Percentiles rank a stretch among this genome's conserved stretches.
Conservation (phyloP, 352 stramenopile species). For the Phytopythium boreale region DNA sequence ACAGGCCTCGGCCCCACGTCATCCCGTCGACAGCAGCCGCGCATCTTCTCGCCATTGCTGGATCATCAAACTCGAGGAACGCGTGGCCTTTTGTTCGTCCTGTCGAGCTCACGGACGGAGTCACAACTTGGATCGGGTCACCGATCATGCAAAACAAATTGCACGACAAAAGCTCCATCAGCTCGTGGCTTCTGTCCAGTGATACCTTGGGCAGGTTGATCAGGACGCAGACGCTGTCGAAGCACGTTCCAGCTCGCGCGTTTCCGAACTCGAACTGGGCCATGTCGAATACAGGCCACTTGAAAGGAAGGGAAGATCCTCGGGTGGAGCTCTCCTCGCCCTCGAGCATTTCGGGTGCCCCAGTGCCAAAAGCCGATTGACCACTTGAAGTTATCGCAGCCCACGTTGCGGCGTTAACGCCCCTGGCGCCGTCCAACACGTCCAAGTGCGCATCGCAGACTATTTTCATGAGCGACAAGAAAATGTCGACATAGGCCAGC, state of each 20-base stretch:
- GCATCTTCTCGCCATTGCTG: slow-evolving; percentile 48
- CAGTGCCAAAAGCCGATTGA: background rate
- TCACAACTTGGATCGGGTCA: slow-evolving; percentile 80
- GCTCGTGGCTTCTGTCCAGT: slow-evolving; percentile 64
- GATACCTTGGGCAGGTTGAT: slow-evolving; percentile 78
- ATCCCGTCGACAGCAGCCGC: slow-evolving; percentile 64
- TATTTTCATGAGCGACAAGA: slow-evolving; percentile 71
- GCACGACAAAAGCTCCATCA: slow-evolving; percentile 73
- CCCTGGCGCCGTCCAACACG: slow-evolving; percentile 15
- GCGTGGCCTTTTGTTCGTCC: slow-evolving; percentile 72
- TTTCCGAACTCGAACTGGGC: slow-evolving; percentile 87
- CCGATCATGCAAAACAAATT: slow-evolving; percentile 79
- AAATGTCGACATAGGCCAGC: slow-evolving; percentile 80
- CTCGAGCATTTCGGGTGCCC: background rate
- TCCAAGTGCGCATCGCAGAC: slow-evolving; percentile 71
- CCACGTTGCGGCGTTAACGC: background rate
- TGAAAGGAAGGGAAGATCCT: slow-evolving; percentile 44
- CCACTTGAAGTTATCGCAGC: background rate
- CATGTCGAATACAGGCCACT: slow-evolving; percentile 89
- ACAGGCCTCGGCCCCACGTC: slow-evolving; percentile 61
- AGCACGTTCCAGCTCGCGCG: slow-evolving; percentile 69
- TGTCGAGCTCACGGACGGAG: slow-evolving; percentile 58
- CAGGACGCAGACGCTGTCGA: slow-evolving; percentile 82
- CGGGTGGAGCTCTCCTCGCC: background rate
- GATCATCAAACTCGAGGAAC: slow-evolving; percentile 84